Percentiles rank a stretch among this genome's conserved stretches.
Evolutionary conservation across 2,329 filamentous ascomycete genomes (phyloP).

Genomic region (Aspergillus unguis): DNA sequence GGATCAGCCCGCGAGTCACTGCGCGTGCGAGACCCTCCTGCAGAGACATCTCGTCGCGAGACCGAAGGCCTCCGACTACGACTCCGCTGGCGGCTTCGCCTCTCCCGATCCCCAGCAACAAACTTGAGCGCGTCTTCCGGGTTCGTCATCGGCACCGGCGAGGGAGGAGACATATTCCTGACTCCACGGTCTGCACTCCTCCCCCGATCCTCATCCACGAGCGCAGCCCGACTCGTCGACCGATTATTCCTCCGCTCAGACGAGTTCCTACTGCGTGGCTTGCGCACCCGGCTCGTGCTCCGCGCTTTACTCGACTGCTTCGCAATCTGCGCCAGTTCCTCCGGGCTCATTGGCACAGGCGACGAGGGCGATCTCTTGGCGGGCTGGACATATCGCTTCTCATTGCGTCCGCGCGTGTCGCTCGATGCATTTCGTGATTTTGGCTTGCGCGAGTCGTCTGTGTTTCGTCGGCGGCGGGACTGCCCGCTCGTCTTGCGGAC

Average conservation of each 20-base stretch:
- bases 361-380: conserved; percentile 87
- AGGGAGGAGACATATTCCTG: conserved; percentile 69
- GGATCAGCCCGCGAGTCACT: conserved; percentile 27
- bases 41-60: conserved; percentile 45
- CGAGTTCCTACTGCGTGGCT: conserved; percentile 31
- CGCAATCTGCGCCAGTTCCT: conserved; percentile 59
- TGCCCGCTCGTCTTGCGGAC: conserved; percentile 49
- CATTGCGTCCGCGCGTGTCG: conserved; percentile 62
- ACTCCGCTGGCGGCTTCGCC: conserved; percentile 51
- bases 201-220: conserved; percentile 46
- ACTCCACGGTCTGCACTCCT: conserved; percentile 61
- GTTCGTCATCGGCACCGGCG: conserved; percentile 69
- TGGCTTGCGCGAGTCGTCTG: conserved; percentile 44
- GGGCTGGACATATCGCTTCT: conserved; percentile 66
- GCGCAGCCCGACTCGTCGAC: conserved; percentile 39
- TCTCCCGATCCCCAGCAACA: conserved; percentile 44
- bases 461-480: conserved; percentile 52
- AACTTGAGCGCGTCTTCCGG: conserved; percentile 59
- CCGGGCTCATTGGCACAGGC: conserved; percentile 89
- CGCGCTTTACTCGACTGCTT: conserved; percentile 34
- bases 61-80: conserved; percentile 47
- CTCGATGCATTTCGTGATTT: conserved; percentile 61
- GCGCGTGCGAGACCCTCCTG: conserved; percentile 41
- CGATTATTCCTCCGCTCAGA: conserved; percentile 33
- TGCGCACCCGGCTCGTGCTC: conserved; percentile 54